A percentile compares a stretch with the other conserved stretches of the same genome.
Evolutionary conservation across 1,139 yeast genomes (phyloP).

Genomic region (Candida neerlandica): DNA sequence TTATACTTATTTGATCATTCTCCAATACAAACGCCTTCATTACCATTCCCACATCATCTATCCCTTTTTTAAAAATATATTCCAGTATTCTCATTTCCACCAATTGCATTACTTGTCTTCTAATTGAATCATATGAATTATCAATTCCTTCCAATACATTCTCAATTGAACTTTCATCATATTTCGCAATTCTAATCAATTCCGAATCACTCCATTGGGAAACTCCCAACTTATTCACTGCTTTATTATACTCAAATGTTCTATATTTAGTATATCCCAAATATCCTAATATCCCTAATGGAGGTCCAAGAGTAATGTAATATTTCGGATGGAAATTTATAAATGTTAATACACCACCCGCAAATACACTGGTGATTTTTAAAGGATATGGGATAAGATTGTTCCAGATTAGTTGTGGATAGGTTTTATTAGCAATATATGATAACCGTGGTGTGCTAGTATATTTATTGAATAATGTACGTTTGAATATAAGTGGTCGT

Average conservation of each 20-base stretch:
- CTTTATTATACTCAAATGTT: slow-evolving; percentile 20
- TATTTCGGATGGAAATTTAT: slow-evolving; percentile 41
- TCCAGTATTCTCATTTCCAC: slow-evolving; percentile 29
- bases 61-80: slow-evolving; percentile 17
- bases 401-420: slow-evolving; percentile 29
- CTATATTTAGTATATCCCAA: slow-evolving; percentile 23
- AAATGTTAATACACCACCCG: slow-evolving; percentile 30
- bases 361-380: slow-evolving; percentile 34
- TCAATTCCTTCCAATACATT: slow-evolving; percentile 41
- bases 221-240: slow-evolving; percentile 14
- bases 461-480: slow-evolving; percentile 6
- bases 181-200: slow-evolving; percentile 27
- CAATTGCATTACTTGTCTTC: slow-evolving; percentile 29
- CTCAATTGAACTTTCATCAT: slow-evolving; percentile 36
- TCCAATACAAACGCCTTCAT: slow-evolving; percentile 25
- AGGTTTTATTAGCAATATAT: slow-evolving; percentile 29
- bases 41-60: slow-evolving; percentile 7
- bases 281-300: slow-evolving; percentile 31
- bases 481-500: slow-evolving; percentile 3
- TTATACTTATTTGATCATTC: slow-evolving; percentile 32
- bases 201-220: slow-evolving; percentile 13
- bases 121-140: slow-evolving; percentile 40
- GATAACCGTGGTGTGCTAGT: slow-evolving; percentile 36
- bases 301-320: slow-evolving; percentile 41
- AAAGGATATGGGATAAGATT: slow-evolving; percentile 28